Percentiles rank a stretch among this genome's conserved stretches.
phyloP scores from a whole-genome alignment of 768 basidiomycete genomes.

The Trametes cinnabarina region DNA sequence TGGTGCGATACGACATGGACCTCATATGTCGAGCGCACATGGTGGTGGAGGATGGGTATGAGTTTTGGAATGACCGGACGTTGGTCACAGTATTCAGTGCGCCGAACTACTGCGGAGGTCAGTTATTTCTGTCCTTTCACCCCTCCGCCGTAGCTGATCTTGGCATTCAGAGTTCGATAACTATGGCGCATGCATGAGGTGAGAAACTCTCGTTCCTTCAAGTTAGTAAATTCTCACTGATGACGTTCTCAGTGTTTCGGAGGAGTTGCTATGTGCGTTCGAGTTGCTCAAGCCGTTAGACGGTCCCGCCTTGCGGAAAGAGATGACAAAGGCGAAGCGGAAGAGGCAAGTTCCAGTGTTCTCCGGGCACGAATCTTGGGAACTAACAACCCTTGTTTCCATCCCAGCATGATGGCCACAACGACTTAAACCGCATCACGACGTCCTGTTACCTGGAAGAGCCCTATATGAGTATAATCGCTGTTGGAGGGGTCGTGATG shows the following conservation, averaged over 20 bases:
- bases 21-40: constrained; percentile 99
- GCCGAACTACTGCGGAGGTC: constrained; percentile 94
- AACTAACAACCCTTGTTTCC: background rate
- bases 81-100: constrained; percentile 98
- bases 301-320: constrained; percentile 90
- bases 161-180: constrained; percentile 78
- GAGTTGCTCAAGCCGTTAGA: constrained; percentile 96
- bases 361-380: background rate
- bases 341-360: constrained; percentile 67
- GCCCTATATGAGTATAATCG: constrained; percentile 26
- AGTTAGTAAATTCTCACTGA: background rate
- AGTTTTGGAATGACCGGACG: constrained; percentile 99
- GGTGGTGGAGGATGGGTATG: constrained; percentile 99
- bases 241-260: constrained; percentile 68
- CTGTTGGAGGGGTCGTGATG: constrained; percentile 6
- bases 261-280: constrained; percentile 96
- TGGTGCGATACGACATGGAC: constrained; percentile 96
- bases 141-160: background rate
- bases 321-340: constrained; percentile 98
- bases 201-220: constrained; percentile 21
- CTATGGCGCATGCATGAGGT: constrained; percentile 96
- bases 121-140: constrained; percentile 34
- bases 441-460: constrained; percentile 10
- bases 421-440: constrained; percentile 25
- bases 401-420: constrained; percentile 31